Evolutionary conservation across 176 grass and related monocot genomes (phyloP).

Genomic region (Eragrostis curvula): DNA sequence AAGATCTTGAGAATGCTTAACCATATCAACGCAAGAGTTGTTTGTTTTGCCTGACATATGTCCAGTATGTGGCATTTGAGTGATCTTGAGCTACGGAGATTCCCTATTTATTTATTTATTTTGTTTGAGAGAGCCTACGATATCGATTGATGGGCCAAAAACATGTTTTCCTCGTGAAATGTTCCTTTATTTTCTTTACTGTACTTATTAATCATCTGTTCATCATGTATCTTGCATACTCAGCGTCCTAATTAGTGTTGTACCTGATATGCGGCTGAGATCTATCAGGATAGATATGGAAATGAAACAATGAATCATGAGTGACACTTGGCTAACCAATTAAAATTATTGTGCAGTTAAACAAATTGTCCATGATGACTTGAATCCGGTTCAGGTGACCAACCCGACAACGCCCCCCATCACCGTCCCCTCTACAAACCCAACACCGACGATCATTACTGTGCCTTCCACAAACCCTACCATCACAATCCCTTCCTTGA

Average conservation of each 20-base stretch:
- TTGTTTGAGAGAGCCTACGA: not conserved
- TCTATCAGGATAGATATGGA: not conserved
- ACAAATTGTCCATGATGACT: conserved; percentile 36
- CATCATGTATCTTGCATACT: not conserved
- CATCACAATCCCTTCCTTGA: conserved; percentile 68
- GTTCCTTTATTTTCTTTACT: not conserved
- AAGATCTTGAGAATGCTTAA: no score
- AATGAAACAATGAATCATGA: not conserved
- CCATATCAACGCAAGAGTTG: no score
- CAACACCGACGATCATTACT: conserved; percentile 50
- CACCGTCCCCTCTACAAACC: conserved; percentile 54
- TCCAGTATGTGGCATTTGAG: no score
- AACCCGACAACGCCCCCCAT: conserved; percentile 36
- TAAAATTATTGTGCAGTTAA: conserved; percentile 29
- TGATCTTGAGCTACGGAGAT: not conserved
- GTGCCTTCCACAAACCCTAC: conserved; percentile 68
- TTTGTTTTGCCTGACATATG: no score
- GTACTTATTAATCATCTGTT: not conserved
- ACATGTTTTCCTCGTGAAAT: not conserved
- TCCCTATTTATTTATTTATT: not conserved
- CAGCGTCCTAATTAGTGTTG: no score
- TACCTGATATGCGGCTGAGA: not conserved
- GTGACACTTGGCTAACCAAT: not conserved
- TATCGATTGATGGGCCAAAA: no score
- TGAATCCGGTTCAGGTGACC: conserved; percentile 36